Base-by-base conservation (phyloP, 306 rosid genomes). In the Corylus avellana region DNA sequence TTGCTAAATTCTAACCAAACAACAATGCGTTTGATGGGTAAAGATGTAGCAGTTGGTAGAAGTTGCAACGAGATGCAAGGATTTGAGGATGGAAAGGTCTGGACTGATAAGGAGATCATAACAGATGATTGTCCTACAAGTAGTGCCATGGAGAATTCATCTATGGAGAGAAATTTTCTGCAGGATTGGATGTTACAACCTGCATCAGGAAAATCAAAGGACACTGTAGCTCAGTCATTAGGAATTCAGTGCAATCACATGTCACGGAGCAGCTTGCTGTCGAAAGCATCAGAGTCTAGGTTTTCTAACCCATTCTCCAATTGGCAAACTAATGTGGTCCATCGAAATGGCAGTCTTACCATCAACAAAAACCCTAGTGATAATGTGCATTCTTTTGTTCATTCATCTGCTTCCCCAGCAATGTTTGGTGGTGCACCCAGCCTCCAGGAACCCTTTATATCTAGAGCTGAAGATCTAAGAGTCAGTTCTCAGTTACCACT, bases 21-120 rank as follows among this genome's bases (percentile, higher is more conserved):
- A 80, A 96, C 99, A 27, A 89, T 96, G 96, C 91, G 99, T 73
- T 86, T 96, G 88, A 96, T 96, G 99, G 99, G 99, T 37, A 96
- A 93, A 85, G 99, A 96, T 89, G 97, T 96, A 83, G 87, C 98
- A 14, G 86, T 96, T 84, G 97, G 98, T 82, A 87, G 88, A 75
- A 90, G 91, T 86, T 86, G 86, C 87, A 81, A 80, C 83, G 94
- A 82, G 76, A 69, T 84, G 70, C 92, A 85, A 74, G 86, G 86
- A 47, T 78, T 77, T 18, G 86, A 80, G 37, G 89, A 83, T 27
- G 89, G 83, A 79, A 88, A 87, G 76, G 81, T 88, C 74, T 90
- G 94, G 99, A 84, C 84, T 47, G 90, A 85, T 73, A 85, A 86
- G 77, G 89, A 87, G 81, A 83, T 85, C 66, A 85, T 85, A 75